Evolutionary conservation across 257 asterid genomes (phyloP), one percentile per base, ranked within the genome.

Genomic region (Rubia yunnanensis): DNA sequence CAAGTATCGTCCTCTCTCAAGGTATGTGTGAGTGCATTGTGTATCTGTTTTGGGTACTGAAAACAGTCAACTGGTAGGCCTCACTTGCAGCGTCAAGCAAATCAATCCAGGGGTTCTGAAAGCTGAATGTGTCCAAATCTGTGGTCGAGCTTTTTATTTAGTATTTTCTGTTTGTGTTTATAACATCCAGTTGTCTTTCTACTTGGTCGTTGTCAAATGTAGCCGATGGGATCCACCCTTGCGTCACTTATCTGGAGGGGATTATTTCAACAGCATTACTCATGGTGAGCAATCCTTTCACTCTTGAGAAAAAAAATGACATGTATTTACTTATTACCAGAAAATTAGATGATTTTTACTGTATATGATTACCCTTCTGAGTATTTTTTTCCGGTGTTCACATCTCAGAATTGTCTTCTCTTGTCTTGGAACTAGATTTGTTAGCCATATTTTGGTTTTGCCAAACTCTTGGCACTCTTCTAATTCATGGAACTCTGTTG

Each of bases 1-100:
- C 76, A 92, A 89, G 77, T 89, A 84, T 77, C 95, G 97, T 39
- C 92, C 99, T 27, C 94, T 87, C 54, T 87, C 99, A 77, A 87
- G 99, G 99, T 92, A 83, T 59, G 66, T 70, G 23, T 61, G 69
- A 65, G 9, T 26, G 14, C 27, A 8, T 13, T 68, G 4, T 22
- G 60, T 64, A 61, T 58, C 58, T 53, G 53, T 64, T 62, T 44
- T 10, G 15, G 26, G 44, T 54, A 64, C 14, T 62, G 7, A 49
- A 34, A 60, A 18, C 24, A 52, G 20, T 52, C 24, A 62, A 55
- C 10, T 55, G 59, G 54, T 62, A 57, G 64, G 50, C 41, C 34
- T 58, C 53, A 35, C 32, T 30, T 27, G 22, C 68, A 11, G 41
- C 27, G 6, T 64, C 17, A 27, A 5, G 38, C 63, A 44, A 28